phyloP scores from a whole-genome alignment of 164 flowering plant genomes.

The Cinnamomum micranthum region DNA sequence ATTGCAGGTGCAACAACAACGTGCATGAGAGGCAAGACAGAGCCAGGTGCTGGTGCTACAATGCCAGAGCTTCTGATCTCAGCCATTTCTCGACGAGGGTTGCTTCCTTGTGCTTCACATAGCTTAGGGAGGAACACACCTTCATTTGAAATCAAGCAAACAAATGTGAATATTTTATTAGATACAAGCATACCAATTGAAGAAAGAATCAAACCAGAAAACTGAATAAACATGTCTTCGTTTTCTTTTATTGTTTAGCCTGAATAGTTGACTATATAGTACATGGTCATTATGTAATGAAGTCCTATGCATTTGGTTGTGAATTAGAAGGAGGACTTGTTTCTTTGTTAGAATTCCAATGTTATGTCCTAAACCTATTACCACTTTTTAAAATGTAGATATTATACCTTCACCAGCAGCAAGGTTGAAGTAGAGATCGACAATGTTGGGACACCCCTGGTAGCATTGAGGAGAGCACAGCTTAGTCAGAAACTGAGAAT shows the following conservation, averaged over 20 bases:
- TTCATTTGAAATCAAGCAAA: slow-evolving; percentile 3
- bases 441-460: slow-evolving; percentile 55
- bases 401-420: slow-evolving; percentile 73
- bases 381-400: too few relatives aligned
- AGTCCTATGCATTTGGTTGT: too few relatives aligned
- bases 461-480: slow-evolving; percentile 66
- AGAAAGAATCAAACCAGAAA: not conserved
- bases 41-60: slow-evolving; percentile 39
- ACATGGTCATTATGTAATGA: not conserved
- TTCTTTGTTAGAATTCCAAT: too few relatives aligned
- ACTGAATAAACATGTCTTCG: not conserved
- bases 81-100: slow-evolving; percentile 41
- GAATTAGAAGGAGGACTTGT: too few relatives aligned
- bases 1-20: not conserved
- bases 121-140: slow-evolving; percentile 66
- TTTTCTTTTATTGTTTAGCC: not conserved
- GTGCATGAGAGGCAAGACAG: not conserved
- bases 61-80: slow-evolving; percentile 63
- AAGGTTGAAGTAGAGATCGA: slow-evolving; percentile 70
- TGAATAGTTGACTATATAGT: not conserved
- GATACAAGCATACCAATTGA: not conserved
- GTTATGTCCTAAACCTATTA: not conserved
- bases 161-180: not conserved
- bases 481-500: slow-evolving; percentile 37
- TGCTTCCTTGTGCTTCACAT: slow-evolving; percentile 38